Conservation (phyloP, 164 flowering plant species). For the Stephania japonica region DNA sequence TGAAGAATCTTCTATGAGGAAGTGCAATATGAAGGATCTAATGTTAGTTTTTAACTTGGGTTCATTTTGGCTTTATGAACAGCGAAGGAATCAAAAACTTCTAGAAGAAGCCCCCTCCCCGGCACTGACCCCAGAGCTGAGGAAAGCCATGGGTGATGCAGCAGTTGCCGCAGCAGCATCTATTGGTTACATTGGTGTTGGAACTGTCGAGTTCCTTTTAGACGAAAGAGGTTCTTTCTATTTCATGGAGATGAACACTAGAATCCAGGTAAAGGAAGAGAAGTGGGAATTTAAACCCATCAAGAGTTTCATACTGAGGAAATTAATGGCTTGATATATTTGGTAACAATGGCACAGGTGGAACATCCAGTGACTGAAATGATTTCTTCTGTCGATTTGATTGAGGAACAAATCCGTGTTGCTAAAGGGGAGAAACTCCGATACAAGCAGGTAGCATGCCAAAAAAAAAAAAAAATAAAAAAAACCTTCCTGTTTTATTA, state of each 20-base stretch:
- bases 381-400: constrained; percentile 92
- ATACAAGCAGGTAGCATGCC: constrained; percentile 65
- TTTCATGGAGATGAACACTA: constrained; percentile 99
- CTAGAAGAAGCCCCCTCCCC: constrained; percentile 99
- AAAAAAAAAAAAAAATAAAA: neutral
- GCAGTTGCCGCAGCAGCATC: constrained; percentile 98
- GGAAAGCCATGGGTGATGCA: constrained; percentile 99
- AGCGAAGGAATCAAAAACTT: constrained; percentile 96
- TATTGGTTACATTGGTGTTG: constrained; percentile 96
- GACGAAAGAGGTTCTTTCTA: constrained; percentile 98
- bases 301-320: neutral
- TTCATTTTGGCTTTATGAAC: constrained; percentile 17
- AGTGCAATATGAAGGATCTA: neutral
- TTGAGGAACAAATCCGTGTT: constrained; percentile 96
- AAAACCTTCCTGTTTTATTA: neutral
- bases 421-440: constrained; percentile 88
- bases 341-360: constrained; percentile 41
- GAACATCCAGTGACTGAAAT: constrained; percentile 99
- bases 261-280: constrained; percentile 72
- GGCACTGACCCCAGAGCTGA: constrained; percentile 83
- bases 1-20: neutral
- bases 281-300: neutral
- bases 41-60: neutral
- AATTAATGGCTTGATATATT: constrained; percentile 2
- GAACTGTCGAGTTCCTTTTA: constrained; percentile 91